phyloP scores from a whole-genome alignment of 352 stramenopile species.

The Blastocystis sp. region DNA sequence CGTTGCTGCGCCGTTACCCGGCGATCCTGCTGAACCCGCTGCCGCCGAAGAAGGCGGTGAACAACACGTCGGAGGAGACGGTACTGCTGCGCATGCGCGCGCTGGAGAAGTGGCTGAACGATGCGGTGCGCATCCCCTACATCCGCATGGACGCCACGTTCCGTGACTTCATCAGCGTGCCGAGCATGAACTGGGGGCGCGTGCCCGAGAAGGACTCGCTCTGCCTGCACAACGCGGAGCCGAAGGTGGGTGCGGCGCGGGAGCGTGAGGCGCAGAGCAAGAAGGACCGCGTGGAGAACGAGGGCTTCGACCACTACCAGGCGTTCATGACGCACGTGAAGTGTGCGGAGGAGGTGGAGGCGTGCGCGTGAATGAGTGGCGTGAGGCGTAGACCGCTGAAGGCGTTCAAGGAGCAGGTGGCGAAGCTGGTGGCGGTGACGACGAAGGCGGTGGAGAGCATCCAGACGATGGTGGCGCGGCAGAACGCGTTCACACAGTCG shows the following conservation, averaged over 20 bases:
- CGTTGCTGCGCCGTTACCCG: slow-evolving; percentile 44
- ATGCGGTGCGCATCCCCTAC: slow-evolving; percentile 56
- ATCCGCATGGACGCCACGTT: slow-evolving; percentile 67
- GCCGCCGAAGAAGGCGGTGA: slow-evolving; percentile 67
- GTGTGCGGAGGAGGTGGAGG: slow-evolving; percentile 66
- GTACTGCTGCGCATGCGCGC: slow-evolving; percentile 49
- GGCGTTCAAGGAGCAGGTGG: slow-evolving; percentile 66
- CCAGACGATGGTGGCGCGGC: slow-evolving; percentile 46
- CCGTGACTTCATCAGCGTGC: slow-evolving; percentile 59
- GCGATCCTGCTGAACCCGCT: slow-evolving; percentile 61
- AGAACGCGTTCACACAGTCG: slow-evolving; percentile 53
- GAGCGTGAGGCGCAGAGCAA: slow-evolving; percentile 3
- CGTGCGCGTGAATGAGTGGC: background rate
- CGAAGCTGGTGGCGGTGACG: slow-evolving; percentile 33
- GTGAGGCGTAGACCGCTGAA: slow-evolving; percentile 45
- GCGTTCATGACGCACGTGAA: slow-evolving; percentile 66
- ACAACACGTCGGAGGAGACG: slow-evolving; percentile 59
- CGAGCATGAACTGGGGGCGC: slow-evolving; percentile 52
- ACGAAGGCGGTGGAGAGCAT: slow-evolving; percentile 56
- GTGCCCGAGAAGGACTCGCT: slow-evolving; percentile 54
- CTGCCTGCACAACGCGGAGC: slow-evolving; percentile 37
- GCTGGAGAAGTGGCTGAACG: slow-evolving; percentile 63
- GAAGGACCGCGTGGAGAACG: slow-evolving; percentile 61
- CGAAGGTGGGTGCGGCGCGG: background rate
- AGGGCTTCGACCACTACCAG: slow-evolving; percentile 63